These are phyloP conservation scores for Cutaneotrichosporon sp. DNA, from an alignment of 1,284 basidiomycete species.

Conservation along the genomic window DNA sequence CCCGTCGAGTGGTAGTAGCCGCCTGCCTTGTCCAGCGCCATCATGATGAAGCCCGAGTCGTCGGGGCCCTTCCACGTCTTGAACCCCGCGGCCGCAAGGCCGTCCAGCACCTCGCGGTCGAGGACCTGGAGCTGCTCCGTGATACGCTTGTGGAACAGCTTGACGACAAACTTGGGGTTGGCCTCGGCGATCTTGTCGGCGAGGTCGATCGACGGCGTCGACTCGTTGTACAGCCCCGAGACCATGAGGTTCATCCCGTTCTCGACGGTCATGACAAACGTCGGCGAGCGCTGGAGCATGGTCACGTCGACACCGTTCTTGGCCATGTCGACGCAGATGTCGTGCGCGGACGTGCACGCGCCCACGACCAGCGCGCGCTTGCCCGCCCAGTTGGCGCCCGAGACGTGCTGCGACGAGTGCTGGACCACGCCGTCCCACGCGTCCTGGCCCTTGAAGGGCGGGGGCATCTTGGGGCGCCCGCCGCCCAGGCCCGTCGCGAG, in stretches of 20 bases:
- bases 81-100: conserved; percentile 64
- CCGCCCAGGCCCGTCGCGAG: conserved; percentile 66
- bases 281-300: conserved; percentile 65
- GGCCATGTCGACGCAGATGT: conserved; percentile 57
- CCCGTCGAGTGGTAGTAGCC: conserved; percentile 61
- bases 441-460: conserved; percentile 54
- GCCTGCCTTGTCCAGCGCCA: conserved; percentile 50
- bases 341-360: conserved; percentile 61
- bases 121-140: conserved; percentile 60
- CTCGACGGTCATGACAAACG: conserved; percentile 63
- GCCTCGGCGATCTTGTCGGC: conserved; percentile 53
- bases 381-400: conserved; percentile 59
- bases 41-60: conserved; percentile 51
- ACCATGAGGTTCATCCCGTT: conserved; percentile 50
- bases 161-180: conserved; percentile 51
- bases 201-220: conserved; percentile 55
- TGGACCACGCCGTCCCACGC: conserved; percentile 61
- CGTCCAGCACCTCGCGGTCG: conserved; percentile 61
- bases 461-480: conserved; percentile 59
- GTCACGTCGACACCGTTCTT: conserved; percentile 61
- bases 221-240: conserved; percentile 58
- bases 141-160: conserved; percentile 55
- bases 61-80: conserved; percentile 61
- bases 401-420: conserved; percentile 64
- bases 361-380: conserved; percentile 67